phyloP scores from a whole-genome alignment of 83 land plant species.

The Picea engelmannii region DNA sequence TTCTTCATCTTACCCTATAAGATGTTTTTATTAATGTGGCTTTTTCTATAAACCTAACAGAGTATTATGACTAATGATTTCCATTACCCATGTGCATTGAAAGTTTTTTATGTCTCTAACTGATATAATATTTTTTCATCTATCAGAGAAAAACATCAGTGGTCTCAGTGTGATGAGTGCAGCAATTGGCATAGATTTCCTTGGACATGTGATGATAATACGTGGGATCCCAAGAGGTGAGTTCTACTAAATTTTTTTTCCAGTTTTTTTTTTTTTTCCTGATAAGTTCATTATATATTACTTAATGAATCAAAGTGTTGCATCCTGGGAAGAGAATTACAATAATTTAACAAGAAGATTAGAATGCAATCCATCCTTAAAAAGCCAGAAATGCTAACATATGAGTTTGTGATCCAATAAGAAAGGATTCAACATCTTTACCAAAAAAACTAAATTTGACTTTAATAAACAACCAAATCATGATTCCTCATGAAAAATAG shows the following conservation, averaged over 20 bases:
- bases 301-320: no score
- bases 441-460: no score
- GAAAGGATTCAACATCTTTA: no score
- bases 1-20: neutral
- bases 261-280: neutral
- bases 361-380: no score
- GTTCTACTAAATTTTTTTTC: neutral
- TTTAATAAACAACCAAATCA: no score
- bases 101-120: neutral
- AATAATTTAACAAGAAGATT: no score
- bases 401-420: no score
- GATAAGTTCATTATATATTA: no score
- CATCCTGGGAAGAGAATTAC: no score
- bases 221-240: conserved; percentile 67
- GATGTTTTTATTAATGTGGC: neutral
- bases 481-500: no score
- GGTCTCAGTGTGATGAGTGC: conserved; percentile 79
- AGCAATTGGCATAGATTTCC: conserved; percentile 64
- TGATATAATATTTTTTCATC: neutral
- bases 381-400: no score
- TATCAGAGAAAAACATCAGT: conserved; percentile 54
- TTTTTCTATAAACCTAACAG: neutral
- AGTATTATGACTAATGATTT: conserved; percentile 2
- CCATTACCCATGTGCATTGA: neutral
- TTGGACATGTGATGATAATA: conserved; percentile 65